Evolutionary conservation across 345 rosid genomes (phyloP), one percentile per base, ranked within the genome.

Genomic region (Garcia nutans): DNA sequence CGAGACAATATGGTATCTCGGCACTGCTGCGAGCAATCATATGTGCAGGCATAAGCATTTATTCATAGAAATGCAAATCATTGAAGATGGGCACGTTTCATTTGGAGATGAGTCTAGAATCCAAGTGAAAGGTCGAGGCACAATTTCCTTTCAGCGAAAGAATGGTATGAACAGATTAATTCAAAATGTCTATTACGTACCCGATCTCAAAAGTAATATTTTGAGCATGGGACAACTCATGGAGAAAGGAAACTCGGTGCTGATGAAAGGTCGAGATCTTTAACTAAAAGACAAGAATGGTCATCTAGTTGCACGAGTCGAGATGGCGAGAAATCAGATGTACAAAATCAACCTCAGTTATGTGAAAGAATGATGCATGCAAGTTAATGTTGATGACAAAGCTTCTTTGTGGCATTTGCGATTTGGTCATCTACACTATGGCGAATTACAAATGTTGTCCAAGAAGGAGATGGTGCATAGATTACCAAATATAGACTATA

Each of bases 1-100:
- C 11, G 75, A 71, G 49, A 71, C 65, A 22, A 41, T 71, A 64
- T 71, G 75, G 75, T 71, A 55, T 44, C 65, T 71, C 52, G 28
- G 55, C 65, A 26, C 54, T 44, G 65, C 6, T 57, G 65, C 31
- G 31, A 28, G 31, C 31, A 28, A 28, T 28, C 31, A 28, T 28
- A 28, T 28, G 31, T 28, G 31, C 31, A 28, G 31, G 31, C 31
- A 28, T 28, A 28, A 28, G 31, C 31, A 28, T 28, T 28, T 28
- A 28, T 28, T 28, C 31, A 28, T 28, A 28, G 31, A 28, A 28
- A 28, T 28, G 31, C 31, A 28, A 28, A 28, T 28, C 31, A 28
- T 28, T 28, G 31, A 28, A 28, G 31, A 28, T 28, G 31, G 31
- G 31, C 31, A 28, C 31, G 31, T 28, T 28, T 28, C 31, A 28